Base-by-base conservation (phyloP, 73 alveolate genomes). In the Urostyla sp. region DNA sequence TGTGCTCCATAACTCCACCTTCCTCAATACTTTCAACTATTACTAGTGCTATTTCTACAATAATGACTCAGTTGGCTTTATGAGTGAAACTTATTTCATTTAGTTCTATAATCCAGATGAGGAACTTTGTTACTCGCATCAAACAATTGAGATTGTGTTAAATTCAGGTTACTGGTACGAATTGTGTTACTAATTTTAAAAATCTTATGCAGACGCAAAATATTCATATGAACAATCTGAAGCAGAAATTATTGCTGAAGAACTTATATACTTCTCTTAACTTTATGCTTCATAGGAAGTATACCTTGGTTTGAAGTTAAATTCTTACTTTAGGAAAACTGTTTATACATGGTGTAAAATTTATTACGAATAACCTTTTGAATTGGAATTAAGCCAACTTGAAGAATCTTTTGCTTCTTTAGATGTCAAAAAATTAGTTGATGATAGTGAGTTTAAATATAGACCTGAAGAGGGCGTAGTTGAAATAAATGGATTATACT, bases 141-240 rank as follows among this genome's bases (percentile, higher is more conserved):
- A n/a, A n/a, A n/a, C n/a, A n/a, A n/a, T n/a, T n/a, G n/a, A n/a
- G n/a, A n/a, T n/a, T n/a, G n/a, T n/a, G n/a, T n/a, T n/a, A n/a
- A n/a, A n/a, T n/a, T n/a, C 83, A 27, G 83, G 83, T 20, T 69
- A 46, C 44, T 69, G 83, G 83, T 69, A 69, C 30, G 67, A 69
- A 37, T 49, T 69, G 48, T 69, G 83, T 55, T 69, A 16, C 53
- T 67, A 69, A 23, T 24, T 69, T 6, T 30, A 69, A 30, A 27
- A 43, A 27, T 18, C 72, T 23, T 69, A 18, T 69, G 15, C n/a
- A n/a, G n/a, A n/a, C n/a, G n/a, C n/a, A n/a, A n/a, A 24, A 0
- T 27, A 49, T 31, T 69, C 72, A 24, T 43, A 24, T 0, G 40
- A 69, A 16, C 38, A 69, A 3, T 49, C 44, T 4, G 7, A 69